Percentiles rank a stretch among this genome's conserved stretches.
Conservation (phyloP, 768 basidiomycete genomes). For the Tubosaeta brunneosetosa region DNA sequence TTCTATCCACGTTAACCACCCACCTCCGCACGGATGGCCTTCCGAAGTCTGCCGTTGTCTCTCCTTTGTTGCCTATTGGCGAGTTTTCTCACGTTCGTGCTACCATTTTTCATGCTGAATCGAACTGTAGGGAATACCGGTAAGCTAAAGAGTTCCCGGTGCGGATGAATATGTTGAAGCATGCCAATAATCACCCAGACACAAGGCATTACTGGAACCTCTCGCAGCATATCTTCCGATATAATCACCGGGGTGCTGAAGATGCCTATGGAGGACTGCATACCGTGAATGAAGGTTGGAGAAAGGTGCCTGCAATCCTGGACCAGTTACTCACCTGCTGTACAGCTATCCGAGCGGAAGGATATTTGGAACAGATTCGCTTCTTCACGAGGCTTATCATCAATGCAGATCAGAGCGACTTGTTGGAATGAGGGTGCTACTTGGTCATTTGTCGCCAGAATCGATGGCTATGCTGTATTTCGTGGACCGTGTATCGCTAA, state of each 20-base stretch:
- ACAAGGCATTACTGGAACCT: slow-evolving; percentile 44
- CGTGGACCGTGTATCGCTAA: background rate
- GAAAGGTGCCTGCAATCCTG: background rate
- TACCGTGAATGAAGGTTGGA: slow-evolving; percentile 27
- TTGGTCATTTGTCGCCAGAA: background rate
- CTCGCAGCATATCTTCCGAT: slow-evolving; percentile 46
- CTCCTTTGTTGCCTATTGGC: slow-evolving; percentile 26
- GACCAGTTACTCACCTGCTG: slow-evolving; percentile 6
- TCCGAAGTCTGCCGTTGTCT: slow-evolving; percentile 28
- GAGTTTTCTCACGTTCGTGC: background rate
- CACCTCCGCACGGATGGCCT: slow-evolving; percentile 25
- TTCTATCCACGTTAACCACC: slow-evolving; percentile 35
- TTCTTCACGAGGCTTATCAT: background rate
- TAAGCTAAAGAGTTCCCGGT: slow-evolving; percentile 8
- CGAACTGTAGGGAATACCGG: slow-evolving; percentile 20
- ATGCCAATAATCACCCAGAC: slow-evolving; percentile 25
- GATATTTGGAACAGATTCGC: background rate
- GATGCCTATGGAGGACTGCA: slow-evolving; percentile 35
- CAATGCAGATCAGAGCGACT: background rate
- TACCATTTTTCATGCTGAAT: slow-evolving; percentile 1
- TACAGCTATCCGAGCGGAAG: background rate
- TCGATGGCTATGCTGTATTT: background rate
- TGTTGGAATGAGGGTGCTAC: background rate
- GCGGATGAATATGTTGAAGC: slow-evolving; percentile 17
- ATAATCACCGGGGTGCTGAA: slow-evolving; percentile 27